These are phyloP conservation scores for Vitis hybrid DNA, from an alignment of 177 flowering plant genomes.

Conservation along the genomic window DNA sequence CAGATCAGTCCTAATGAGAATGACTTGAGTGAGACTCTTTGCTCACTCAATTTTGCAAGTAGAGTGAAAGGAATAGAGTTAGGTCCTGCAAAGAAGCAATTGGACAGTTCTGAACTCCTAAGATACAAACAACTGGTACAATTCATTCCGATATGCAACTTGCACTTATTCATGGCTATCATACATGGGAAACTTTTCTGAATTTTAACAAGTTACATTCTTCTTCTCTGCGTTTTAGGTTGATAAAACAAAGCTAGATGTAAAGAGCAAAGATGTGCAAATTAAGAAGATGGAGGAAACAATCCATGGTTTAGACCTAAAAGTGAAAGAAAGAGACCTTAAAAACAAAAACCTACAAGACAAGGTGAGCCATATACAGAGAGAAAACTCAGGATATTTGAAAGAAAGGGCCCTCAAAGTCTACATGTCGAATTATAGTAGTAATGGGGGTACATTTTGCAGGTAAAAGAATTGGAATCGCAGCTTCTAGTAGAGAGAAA, in stretches of 20 bases:
- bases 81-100: constrained; percentile 91
- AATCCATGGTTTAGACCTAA: constrained; percentile 55
- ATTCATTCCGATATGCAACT: background rate
- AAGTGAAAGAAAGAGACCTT: constrained; percentile 69
- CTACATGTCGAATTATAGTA: too few species aligned
- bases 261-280: constrained; percentile 70
- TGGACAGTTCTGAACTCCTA: constrained; percentile 62
- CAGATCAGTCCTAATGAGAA: constrained; percentile 91
- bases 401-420: too few species aligned
- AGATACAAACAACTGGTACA: constrained; percentile 84
- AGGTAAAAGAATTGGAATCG: constrained; percentile 90
- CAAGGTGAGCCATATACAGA: constrained; percentile 49
- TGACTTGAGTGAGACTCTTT: constrained; percentile 86
- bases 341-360: constrained; percentile 77
- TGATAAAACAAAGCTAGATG: constrained; percentile 81
- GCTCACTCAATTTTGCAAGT: constrained; percentile 96
- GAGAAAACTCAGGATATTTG: background rate
- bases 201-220: background rate
- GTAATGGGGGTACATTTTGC: constrained; percentile 17
- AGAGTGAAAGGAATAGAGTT: constrained; percentile 93
- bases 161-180: background rate
- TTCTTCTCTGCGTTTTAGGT: constrained; percentile 32
- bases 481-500: constrained; percentile 86
- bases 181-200: background rate
- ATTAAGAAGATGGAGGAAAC: constrained; percentile 86